Conservation (phyloP, 306 rosid species). For the Trifolium repens region DNA sequence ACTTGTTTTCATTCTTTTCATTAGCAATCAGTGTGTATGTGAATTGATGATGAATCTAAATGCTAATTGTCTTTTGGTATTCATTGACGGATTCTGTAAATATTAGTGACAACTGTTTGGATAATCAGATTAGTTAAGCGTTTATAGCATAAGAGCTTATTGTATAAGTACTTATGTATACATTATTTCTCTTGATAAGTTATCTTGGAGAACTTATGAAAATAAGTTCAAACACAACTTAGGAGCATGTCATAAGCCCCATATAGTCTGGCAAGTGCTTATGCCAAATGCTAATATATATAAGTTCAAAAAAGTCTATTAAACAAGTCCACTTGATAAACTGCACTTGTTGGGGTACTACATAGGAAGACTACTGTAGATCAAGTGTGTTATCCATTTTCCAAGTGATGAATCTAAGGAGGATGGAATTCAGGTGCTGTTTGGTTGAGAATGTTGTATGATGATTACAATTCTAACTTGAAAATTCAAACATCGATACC, state of each 20-base stretch:
- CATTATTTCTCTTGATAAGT: background rate
- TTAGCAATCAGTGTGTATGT: background rate
- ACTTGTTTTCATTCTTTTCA: background rate
- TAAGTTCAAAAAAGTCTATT: background rate
- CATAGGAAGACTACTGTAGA: constrained; percentile 13
- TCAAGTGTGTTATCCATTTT: constrained; percentile 2
- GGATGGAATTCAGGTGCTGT: background rate
- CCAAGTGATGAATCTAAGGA: background rate
- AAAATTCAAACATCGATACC: constrained; percentile 2
- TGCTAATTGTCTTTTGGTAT: background rate
- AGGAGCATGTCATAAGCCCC: background rate
- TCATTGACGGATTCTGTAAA: background rate
- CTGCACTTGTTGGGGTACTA: background rate
- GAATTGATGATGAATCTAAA: background rate
- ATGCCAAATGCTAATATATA: background rate
- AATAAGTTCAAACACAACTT: background rate
- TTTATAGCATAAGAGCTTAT: background rate
- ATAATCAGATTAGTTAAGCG: background rate
- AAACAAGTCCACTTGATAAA: background rate
- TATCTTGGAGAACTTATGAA: background rate
- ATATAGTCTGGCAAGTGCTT: background rate
- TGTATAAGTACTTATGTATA: background rate
- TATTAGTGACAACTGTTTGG: background rate
- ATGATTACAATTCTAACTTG: background rate
- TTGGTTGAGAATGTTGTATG: background rate